These are phyloP conservation scores for Mallotus repandus DNA, from an alignment of 441 rosid species.

Conservation along the genomic window DNA sequence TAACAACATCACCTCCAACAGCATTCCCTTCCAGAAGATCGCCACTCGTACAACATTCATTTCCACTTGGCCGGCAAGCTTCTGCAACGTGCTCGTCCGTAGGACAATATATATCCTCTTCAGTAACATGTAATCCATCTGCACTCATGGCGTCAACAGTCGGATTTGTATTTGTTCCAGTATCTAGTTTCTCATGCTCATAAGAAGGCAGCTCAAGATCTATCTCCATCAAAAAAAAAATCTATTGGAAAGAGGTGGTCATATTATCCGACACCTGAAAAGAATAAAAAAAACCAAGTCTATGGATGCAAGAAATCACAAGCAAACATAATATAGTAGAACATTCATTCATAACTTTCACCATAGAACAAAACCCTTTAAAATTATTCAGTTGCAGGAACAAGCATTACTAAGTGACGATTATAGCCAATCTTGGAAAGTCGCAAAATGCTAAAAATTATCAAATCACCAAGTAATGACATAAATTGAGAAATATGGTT, in stretches of 20 bases:
- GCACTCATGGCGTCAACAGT: constrained; percentile 19
- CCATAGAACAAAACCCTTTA: no score
- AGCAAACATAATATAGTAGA: no score
- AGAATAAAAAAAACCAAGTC: not conserved
- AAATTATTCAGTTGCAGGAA: no score
- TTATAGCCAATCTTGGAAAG: no score
- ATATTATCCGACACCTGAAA: not conserved
- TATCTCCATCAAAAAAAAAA: constrained; percentile 37
- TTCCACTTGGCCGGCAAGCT: constrained; percentile 23
- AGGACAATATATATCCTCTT: constrained; percentile 32
- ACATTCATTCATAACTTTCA: no score
- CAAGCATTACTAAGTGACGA: no score
- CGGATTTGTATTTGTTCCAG: constrained; percentile 17
- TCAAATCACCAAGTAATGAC: no score
- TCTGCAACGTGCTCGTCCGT: constrained; percentile 30
- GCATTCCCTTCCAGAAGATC: constrained; percentile 23
- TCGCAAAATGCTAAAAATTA: no score
- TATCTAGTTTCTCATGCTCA: constrained; percentile 27
- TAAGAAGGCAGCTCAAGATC: constrained; percentile 41
- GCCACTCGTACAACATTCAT: constrained; percentile 20
- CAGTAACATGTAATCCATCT: constrained; percentile 29
- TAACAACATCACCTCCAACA: constrained; percentile 17
- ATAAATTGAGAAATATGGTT: no score
- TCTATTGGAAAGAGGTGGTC: not conserved
- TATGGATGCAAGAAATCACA: not conserved